Percentiles rank a stretch among this genome's conserved stretches.
Evolutionary conservation across 2,329 filamentous ascomycete genomes (phyloP).

Genomic region (Colletotrichum godetiae): DNA sequence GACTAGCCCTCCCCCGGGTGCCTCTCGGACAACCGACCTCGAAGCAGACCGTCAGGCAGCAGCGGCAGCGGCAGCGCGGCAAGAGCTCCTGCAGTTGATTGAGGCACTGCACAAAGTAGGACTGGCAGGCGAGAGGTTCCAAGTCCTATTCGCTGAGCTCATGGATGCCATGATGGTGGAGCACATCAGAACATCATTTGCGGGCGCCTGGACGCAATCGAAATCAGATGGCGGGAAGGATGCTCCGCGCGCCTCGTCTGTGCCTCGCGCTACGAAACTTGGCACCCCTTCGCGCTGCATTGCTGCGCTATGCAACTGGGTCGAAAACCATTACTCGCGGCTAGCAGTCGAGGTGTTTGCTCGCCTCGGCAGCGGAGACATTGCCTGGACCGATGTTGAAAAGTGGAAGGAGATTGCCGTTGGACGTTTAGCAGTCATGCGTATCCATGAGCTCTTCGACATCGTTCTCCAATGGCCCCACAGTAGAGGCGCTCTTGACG

Average conservation of each 20-base stretch:
- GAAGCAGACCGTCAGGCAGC: slow-evolving; percentile 43
- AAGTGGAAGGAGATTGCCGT: slow-evolving; percentile 79
- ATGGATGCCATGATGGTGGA: slow-evolving; percentile 74
- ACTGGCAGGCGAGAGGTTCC: slow-evolving; percentile 75
- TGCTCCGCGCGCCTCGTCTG: slow-evolving; percentile 40
- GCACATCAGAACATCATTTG: slow-evolving; percentile 71
- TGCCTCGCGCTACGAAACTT: slow-evolving; percentile 35
- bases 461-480: slow-evolving; percentile 82
- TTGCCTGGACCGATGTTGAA: slow-evolving; percentile 68
- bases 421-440: slow-evolving; percentile 73
- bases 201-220: slow-evolving; percentile 67
- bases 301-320: slow-evolving; percentile 71
- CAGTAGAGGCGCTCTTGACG: slow-evolving; percentile 77
- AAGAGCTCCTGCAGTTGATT: slow-evolving; percentile 66
- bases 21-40: slow-evolving; percentile 25
- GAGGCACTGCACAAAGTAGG: slow-evolving; percentile 73
- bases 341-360: slow-evolving; percentile 72
- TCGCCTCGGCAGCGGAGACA: slow-evolving; percentile 52
- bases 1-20: slow-evolving; percentile 24
- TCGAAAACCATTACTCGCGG: slow-evolving; percentile 74
- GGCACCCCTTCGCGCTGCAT: slow-evolving; percentile 65
- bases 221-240: slow-evolving; percentile 41
- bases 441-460: slow-evolving; percentile 80
- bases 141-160: slow-evolving; percentile 77
- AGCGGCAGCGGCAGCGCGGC: slow-evolving; percentile 51